Evolutionary conservation across 2,329 filamentous ascomycete species (phyloP).

Genomic region (Fusarium compactum): DNA sequence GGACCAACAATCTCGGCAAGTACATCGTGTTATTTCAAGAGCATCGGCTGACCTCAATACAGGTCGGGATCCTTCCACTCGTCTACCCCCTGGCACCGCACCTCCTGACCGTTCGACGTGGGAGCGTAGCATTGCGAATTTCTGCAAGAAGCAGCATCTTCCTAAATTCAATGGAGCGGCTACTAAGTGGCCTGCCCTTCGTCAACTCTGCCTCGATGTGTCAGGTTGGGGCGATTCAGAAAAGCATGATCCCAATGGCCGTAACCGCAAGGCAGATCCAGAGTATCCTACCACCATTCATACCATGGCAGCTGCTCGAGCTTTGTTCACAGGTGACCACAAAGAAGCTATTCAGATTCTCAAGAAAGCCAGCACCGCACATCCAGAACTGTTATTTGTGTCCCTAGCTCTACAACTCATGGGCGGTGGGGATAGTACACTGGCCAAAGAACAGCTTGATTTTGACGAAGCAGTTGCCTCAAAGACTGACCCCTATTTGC

Average conservation of each 20-base stretch:
- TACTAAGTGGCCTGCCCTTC: constrained; percentile 75
- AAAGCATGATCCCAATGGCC: constrained; percentile 59
- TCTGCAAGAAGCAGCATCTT: constrained; percentile 73
- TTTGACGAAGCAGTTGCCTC: constrained; percentile 70
- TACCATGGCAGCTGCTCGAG: constrained; percentile 81
- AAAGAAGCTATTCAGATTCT: constrained; percentile 77
- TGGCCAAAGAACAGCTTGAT: constrained; percentile 64
- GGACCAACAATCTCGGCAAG: constrained; percentile 76
- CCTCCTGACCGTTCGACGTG: constrained; percentile 65
- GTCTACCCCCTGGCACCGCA: constrained; percentile 60
- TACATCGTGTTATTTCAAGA: not conserved
- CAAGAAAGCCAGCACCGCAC: constrained; percentile 72
- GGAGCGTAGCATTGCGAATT: constrained; percentile 71
- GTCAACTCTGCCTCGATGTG: constrained; percentile 80
- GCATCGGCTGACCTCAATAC: constrained; percentile 14
- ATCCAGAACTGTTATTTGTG: constrained; percentile 75
- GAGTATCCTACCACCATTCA: constrained; percentile 67
- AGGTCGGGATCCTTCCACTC: constrained; percentile 63
- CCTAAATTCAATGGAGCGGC: constrained; percentile 71
- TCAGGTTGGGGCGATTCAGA: constrained; percentile 76
- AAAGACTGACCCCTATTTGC: constrained; percentile 81
- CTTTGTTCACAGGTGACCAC: constrained; percentile 78
- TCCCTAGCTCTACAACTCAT: constrained; percentile 75
- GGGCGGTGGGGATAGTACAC: constrained; percentile 60
- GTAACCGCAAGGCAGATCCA: constrained; percentile 57